Conservation (phyloP, 176 grass and related monocot species). For the Eleusine indica region DNA sequence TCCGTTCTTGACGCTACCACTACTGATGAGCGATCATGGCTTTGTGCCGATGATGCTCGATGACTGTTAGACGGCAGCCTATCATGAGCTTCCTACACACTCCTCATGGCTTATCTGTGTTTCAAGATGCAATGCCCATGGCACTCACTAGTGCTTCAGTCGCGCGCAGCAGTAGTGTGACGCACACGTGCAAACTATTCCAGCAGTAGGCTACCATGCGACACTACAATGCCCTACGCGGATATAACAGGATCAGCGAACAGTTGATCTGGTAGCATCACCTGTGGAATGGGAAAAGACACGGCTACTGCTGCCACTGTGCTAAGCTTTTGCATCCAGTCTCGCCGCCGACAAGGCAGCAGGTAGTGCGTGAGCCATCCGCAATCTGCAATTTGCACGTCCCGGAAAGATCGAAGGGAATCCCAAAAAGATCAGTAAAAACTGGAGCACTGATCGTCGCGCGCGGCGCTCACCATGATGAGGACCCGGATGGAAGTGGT, state of each 20-base stretch:
- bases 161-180: neutral
- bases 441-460: neutral
- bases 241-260: neutral
- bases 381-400: neutral
- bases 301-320: neutral
- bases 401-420: neutral
- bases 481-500: neutral
- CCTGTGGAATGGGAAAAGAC: neutral
- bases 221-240: neutral
- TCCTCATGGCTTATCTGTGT: neutral
- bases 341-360: constrained; percentile 22
- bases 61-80: neutral
- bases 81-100: neutral
- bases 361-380: neutral
- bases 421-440: neutral
- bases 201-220: neutral
- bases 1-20: neutral
- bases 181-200: neutral
- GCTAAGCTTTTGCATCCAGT: neutral
- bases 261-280: neutral
- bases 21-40: neutral
- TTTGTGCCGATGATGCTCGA: neutral
- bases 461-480: neutral
- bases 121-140: neutral
- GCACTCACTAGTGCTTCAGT: neutral